Percentiles rank a stretch among this genome's conserved stretches.
Evolutionary conservation across 257 asterid genomes (phyloP).

Genomic region (Solanum chiquidenum): DNA sequence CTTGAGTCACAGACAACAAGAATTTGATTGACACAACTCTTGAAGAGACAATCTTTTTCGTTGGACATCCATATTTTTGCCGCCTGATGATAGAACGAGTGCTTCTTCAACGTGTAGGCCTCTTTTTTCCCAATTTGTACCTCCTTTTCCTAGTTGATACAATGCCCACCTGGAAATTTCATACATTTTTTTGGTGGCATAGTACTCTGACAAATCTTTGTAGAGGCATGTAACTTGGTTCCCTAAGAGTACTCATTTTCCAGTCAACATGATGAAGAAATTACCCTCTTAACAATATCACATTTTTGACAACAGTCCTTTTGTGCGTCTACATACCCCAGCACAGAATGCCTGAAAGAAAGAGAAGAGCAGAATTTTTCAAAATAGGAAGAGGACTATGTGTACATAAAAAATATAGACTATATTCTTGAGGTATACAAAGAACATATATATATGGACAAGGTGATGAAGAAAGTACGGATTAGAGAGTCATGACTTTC

Average conservation of each 20-base stretch:
- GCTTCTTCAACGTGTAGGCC: background rate
- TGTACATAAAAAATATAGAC: background rate
- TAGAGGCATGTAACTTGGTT: background rate
- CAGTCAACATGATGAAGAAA: slow-evolving; percentile 2
- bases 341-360: slow-evolving; percentile 45
- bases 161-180: background rate
- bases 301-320: slow-evolving; percentile 32
- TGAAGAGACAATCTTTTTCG: too few relatives aligned
- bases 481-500: background rate
- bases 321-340: background rate
- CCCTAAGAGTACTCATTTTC: background rate
- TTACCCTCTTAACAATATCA: background rate
- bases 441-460: background rate
- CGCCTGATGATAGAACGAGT: too few relatives aligned
- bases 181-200: background rate
- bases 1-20: background rate
- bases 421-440: background rate
- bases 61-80: background rate
- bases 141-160: background rate
- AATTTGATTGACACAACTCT: background rate
- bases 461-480: background rate
- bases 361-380: background rate
- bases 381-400: background rate
- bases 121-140: background rate
- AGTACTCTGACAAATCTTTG: background rate